Evolutionary conservation across 371 early-diverging fungal species (phyloP).

Genomic region (Haplosporangium sp.): DNA sequence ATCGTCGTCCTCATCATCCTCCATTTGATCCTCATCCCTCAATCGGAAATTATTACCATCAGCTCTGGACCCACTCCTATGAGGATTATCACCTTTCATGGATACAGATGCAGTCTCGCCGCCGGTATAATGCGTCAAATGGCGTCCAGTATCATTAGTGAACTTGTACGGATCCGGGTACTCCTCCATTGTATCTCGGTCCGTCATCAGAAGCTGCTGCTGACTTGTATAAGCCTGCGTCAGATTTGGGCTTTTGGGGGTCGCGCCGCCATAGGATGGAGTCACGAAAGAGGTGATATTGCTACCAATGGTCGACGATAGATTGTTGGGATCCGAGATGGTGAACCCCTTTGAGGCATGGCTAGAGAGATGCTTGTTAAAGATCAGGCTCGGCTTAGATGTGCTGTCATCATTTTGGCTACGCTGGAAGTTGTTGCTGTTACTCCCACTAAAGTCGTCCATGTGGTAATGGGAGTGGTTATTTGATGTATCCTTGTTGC

Average conservation of each 20-base stretch:
- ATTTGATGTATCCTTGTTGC: constrained; percentile 19
- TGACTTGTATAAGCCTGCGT: constrained; percentile 19
- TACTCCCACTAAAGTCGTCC: constrained; percentile 14
- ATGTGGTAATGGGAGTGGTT: constrained; percentile 35
- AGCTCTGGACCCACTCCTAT: neutral
- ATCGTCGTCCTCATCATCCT: constrained; percentile 30
- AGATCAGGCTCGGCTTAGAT: constrained; percentile 25
- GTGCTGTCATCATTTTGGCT: neutral
- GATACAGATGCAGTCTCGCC: constrained; percentile 1
- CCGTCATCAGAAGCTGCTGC: constrained; percentile 5
- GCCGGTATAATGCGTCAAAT: constrained; percentile 13
- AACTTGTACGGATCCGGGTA: constrained; percentile 49
- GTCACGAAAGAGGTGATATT: neutral
- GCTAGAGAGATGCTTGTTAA: constrained; percentile 46
- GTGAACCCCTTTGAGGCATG: constrained; percentile 51
- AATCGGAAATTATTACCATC: neutral
- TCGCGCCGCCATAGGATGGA: constrained; percentile 11
- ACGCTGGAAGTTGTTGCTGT: neutral
- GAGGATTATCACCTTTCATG: no score
- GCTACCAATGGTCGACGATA: no score
- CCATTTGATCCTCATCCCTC: neutral
- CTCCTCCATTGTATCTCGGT: neutral
- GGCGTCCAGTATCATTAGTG: constrained; percentile 30
- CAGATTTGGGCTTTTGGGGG: constrained; percentile 12
- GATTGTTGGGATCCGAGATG: constrained; percentile 30